Evolutionary conservation across 1,284 basidiomycete species (phyloP).

Genomic region (Schizopora paradoxa): DNA sequence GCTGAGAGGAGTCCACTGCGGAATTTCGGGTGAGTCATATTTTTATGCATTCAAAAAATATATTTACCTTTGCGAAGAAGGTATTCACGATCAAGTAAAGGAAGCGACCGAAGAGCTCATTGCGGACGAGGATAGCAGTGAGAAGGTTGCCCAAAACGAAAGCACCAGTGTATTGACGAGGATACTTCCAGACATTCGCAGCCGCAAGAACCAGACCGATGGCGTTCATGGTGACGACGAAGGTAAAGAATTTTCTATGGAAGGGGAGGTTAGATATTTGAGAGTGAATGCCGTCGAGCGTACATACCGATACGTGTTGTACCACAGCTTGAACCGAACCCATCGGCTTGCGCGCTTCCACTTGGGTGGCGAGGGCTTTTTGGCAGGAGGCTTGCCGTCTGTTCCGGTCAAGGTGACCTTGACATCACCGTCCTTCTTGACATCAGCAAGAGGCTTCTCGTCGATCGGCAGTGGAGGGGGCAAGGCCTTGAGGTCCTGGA

Average conservation of each 20-base stretch:
- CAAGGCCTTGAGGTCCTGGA: constrained; percentile 11
- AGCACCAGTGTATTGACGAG: constrained; percentile 51
- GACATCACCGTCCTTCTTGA: constrained; percentile 18
- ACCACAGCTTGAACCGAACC: constrained; percentile 55
- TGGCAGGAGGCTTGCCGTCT: constrained; percentile 8
- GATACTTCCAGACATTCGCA: constrained; percentile 50
- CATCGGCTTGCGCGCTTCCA: constrained; percentile 33
- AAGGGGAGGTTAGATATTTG: background rate
- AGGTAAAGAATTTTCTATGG: constrained; percentile 53
- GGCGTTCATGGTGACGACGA: constrained; percentile 47
- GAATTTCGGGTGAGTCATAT: constrained; percentile 2
- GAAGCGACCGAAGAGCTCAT: constrained; percentile 33
- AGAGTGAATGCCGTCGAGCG: background rate
- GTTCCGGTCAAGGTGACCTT: constrained; percentile 14
- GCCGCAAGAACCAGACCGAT: constrained; percentile 46
- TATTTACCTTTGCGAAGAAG: constrained; percentile 53
- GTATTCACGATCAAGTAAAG: constrained; percentile 30
- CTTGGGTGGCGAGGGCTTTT: constrained; percentile 20
- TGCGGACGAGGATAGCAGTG: constrained; percentile 48
- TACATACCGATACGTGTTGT: constrained; percentile 57
- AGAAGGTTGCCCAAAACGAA: constrained; percentile 56
- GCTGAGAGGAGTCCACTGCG: constrained; percentile 58
- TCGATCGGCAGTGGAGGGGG: constrained; percentile 13
- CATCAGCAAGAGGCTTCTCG: constrained; percentile 22
- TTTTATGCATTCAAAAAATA: constrained; percentile 3